Percentiles rank a stretch among this genome's conserved stretches.
Conservation (phyloP, 2,329 filamentous ascomycete genomes). For the Parastagonospora avenae region DNA sequence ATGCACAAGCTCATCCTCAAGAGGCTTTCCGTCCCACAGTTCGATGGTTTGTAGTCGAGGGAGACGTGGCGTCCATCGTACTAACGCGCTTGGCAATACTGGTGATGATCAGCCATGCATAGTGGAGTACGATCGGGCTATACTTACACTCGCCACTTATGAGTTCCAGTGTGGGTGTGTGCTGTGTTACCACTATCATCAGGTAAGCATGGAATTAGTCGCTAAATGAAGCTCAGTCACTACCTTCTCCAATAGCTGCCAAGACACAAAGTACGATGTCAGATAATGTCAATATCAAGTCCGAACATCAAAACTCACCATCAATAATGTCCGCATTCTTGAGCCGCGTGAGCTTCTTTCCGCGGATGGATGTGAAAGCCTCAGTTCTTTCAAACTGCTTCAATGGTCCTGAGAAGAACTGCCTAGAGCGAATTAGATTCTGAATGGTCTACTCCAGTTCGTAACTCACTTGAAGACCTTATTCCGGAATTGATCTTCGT, state of each 20-base stretch:
- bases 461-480: slow-evolving; percentile 60
- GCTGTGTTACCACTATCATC: slow-evolving; percentile 51
- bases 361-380: slow-evolving; percentile 26
- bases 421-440: slow-evolving; percentile 28
- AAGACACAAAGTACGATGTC: neutral
- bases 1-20: slow-evolving; percentile 60
- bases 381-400: slow-evolving; percentile 47
- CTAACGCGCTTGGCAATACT: slow-evolving; percentile 60
- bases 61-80: slow-evolving; percentile 64
- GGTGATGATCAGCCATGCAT: slow-evolving; percentile 9
- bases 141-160: slow-evolving; percentile 59
- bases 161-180: slow-evolving; percentile 61
- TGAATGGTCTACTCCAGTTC: neutral
- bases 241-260: slow-evolving; percentile 55
- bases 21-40: slow-evolving; percentile 64
- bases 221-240: slow-evolving; percentile 6
- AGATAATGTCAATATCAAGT: neutral
- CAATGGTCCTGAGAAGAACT: slow-evolving; percentile 59
- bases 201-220: slow-evolving; percentile 15
- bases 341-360: slow-evolving; percentile 41
- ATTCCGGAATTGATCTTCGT: slow-evolving; percentile 63
- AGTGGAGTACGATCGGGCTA: neutral
- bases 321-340: slow-evolving; percentile 52
- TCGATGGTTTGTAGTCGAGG: slow-evolving; percentile 63
- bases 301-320: neutral